Conservation (phyloP, 805 yeast genomes). For the Ogataea thermomethanolica region DNA sequence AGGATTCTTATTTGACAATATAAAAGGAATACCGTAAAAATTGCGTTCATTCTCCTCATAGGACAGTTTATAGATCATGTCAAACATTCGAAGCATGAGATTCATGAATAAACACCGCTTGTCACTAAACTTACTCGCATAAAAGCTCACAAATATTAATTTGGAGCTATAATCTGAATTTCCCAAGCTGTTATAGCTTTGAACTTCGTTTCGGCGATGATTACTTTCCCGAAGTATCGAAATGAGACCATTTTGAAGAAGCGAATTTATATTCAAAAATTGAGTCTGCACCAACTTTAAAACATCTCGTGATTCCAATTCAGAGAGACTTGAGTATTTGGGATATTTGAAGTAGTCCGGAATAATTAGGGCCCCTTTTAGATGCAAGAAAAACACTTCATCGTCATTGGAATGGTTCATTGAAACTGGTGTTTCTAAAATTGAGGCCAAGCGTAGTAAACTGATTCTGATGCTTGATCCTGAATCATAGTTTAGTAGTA, state of each 20-base stretch:
- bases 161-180: conserved; percentile 29
- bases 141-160: conserved; percentile 30
- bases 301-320: conserved; percentile 29
- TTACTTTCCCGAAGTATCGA: conserved; percentile 31
- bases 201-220: conserved; percentile 22
- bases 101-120: conserved; percentile 22
- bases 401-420: conserved; percentile 39
- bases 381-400: conserved; percentile 34
- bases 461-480: conserved; percentile 43
- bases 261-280: conserved; percentile 24
- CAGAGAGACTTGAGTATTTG: conserved; percentile 27
- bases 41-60: conserved; percentile 18
- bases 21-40: conserved; percentile 11
- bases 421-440: conserved; percentile 39
- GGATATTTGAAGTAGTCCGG: conserved; percentile 51
- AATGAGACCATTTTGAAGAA: conserved; percentile 31
- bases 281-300: conserved; percentile 25
- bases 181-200: conserved; percentile 19
- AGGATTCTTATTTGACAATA: conserved; percentile 3
- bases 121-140: conserved; percentile 23
- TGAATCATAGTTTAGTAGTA: conserved; percentile 49
- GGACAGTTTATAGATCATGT: conserved; percentile 18
- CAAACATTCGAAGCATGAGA: conserved; percentile 20
- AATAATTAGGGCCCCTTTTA: conserved; percentile 64
- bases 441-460: conserved; percentile 44